Evolutionary conservation across 257 asterid genomes (phyloP).

Genomic region (Euphrasia confusa): DNA sequence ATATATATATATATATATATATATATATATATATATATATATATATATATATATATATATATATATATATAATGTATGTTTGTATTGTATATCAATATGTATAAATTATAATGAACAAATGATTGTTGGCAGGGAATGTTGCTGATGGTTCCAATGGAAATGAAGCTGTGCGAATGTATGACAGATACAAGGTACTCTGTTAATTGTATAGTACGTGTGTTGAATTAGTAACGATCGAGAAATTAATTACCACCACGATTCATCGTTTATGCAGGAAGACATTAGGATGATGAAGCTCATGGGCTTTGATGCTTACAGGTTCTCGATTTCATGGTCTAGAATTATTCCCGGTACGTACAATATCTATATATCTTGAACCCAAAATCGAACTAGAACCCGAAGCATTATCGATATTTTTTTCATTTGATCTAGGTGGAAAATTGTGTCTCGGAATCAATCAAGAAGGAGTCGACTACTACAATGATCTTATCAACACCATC

Average conservation of each 20-base stretch:
- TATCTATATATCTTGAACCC: background rate
- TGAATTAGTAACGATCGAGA: background rate
- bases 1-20: too few relatives aligned
- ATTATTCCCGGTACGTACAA: slow-evolving; percentile 18
- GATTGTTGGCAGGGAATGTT: background rate
- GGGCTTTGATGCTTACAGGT: slow-evolving; percentile 25
- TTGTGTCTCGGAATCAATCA: slow-evolving; percentile 20
- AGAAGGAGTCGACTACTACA: slow-evolving; percentile 28
- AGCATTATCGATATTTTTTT: background rate
- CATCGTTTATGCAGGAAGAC: slow-evolving; percentile 18
- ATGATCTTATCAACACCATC: slow-evolving; percentile 23
- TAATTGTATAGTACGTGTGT: too few relatives aligned
- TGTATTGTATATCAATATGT: background rate
- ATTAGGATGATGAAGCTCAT: slow-evolving; percentile 17
- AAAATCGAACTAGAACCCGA: background rate
- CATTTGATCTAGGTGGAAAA: slow-evolving; percentile 24
- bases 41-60: too few relatives aligned
- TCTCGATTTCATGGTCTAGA: slow-evolving; percentile 27
- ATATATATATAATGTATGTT: background rate
- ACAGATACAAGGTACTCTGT: slow-evolving; percentile 14
- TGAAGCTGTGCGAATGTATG: slow-evolving; percentile 29
- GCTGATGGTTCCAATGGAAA: slow-evolving; percentile 31
- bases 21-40: background rate
- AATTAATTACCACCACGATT: background rate
- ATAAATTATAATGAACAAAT: too few relatives aligned